Conservation (phyloP, 2,329 filamentous ascomycete species). For the Colletotrichum abscissum region DNA sequence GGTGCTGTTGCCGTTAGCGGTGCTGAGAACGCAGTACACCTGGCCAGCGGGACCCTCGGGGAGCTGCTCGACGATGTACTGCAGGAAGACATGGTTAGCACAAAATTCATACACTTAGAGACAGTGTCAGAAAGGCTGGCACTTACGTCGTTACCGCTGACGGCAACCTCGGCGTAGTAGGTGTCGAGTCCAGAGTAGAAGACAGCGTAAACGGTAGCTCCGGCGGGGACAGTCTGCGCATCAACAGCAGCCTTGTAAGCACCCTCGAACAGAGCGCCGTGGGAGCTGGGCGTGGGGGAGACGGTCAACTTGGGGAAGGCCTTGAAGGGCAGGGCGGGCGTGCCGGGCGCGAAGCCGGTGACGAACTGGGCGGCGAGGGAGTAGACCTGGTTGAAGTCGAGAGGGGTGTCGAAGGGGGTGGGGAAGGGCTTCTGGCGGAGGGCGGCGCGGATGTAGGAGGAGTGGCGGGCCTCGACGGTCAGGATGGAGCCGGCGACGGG, state of each 20-base stretch:
- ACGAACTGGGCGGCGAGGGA: constrained; percentile 75
- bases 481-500: constrained; percentile 72
- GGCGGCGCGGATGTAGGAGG: constrained; percentile 67
- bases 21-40: constrained; percentile 52
- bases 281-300: constrained; percentile 39
- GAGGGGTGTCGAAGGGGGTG: constrained; percentile 69
- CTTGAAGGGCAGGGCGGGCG: constrained; percentile 68
- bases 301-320: constrained; percentile 64
- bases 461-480: constrained; percentile 73
- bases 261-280: constrained; percentile 41
- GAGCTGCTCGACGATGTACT: constrained; percentile 39
- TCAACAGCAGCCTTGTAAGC: constrained; percentile 36
- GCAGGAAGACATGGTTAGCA: not conserved
- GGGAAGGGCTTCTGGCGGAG: constrained; percentile 64
- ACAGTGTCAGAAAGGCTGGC: constrained; percentile 39
- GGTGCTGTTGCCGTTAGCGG: constrained; percentile 44
- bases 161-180: constrained; percentile 33
- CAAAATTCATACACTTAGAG: constrained; percentile 31
- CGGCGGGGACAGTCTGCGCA: constrained; percentile 20
- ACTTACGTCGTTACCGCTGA: constrained; percentile 32
- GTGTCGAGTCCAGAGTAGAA: constrained; percentile 45
- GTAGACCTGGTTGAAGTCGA: constrained; percentile 69
- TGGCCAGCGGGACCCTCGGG: constrained; percentile 49
- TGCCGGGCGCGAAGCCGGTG: constrained; percentile 63
- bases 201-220: constrained; percentile 43